Base-by-base conservation (phyloP, 2,329 filamentous ascomycete species). In the Cytospora piceae region DNA sequence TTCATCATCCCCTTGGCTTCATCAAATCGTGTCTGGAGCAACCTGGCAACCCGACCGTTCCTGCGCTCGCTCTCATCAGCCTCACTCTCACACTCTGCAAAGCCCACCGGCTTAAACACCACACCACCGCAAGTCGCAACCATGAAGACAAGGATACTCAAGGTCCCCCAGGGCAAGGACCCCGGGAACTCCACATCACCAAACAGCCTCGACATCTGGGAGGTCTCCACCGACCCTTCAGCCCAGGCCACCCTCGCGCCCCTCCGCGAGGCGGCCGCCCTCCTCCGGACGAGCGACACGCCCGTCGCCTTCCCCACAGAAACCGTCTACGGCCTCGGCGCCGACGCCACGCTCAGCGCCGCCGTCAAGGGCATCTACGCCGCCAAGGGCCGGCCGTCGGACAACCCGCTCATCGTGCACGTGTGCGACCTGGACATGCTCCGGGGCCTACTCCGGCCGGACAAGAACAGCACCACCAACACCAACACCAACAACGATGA, bases 251-350 rank as follows among this genome's bases (percentile, higher is more conserved):
- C 75, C 8, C 66, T 81, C 49, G 72, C 70, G 1, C 74, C 77
- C 31, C 82, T 96, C 46, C 78, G 81, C 65, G 80, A 87, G 63
- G 92, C 92, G 1, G 92, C 91, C 2, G 74, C 82, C 15, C 83
- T 88, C 69, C 81, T 97, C 42, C 85, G 82, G 60, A 82, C 82
- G 22, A 88, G 84, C 60, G 84, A 92, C 74, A 84, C 85, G 4
- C 95, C 95, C 5, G 93, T 99, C 57, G 95, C 92, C 1, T 99
- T 99, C 75, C 95, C 95, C 0, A 99, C 95, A 0, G 95, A 99
- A 79, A 99, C 95, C 0, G 95, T 99, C 0, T 99, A 99, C 75
- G 95, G 95, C 0, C 84, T 99, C 9, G 95, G 93, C n/a, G 95
- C 95, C 17, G 95, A 98, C 79, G 95, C 95, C 14, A 98, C 94